A percentile compares a stretch with the other conserved stretches of the same genome.
Conservation (phyloP, 2,329 filamentous ascomycete species). For the Sarocladiaceae sp. region DNA sequence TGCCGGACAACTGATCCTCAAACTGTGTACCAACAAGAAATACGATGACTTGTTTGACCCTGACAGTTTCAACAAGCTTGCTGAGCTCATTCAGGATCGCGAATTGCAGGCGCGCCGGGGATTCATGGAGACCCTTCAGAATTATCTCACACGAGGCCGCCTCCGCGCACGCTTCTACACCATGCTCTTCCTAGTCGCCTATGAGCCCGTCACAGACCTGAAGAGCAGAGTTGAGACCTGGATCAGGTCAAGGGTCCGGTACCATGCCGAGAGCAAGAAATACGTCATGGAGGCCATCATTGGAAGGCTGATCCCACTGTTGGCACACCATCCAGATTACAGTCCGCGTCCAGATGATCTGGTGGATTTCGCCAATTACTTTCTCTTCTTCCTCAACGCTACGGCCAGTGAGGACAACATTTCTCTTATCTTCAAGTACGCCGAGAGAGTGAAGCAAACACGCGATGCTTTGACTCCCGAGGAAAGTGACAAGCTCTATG, state of each 20-base stretch:
- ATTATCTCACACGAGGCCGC: conserved; percentile 71
- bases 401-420: conserved; percentile 84
- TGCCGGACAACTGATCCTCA: conserved; percentile 74
- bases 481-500: conserved; percentile 70
- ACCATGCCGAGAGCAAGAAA: conserved; percentile 52
- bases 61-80: conserved; percentile 72
- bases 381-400: conserved; percentile 79
- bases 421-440: conserved; percentile 82
- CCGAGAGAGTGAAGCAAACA: conserved; percentile 87
- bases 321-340: conserved; percentile 94
- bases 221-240: conserved; percentile 76
- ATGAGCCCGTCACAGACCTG: conserved; percentile 72
- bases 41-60: conserved; percentile 72
- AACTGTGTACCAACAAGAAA: conserved; percentile 70
- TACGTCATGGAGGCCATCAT: conserved; percentile 74
- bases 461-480: conserved; percentile 67
- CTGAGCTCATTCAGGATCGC: conserved; percentile 73
- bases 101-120: conserved; percentile 65
- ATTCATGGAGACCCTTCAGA: conserved; percentile 83
- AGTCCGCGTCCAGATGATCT: conserved; percentile 59
- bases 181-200: conserved; percentile 83
- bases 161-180: conserved; percentile 77
- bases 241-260: conserved; percentile 73
- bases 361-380: conserved; percentile 77
- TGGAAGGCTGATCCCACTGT: conserved; percentile 73